Conservation (phyloP, 208 protist genomes). For the Leishmania aethiopica region DNA sequence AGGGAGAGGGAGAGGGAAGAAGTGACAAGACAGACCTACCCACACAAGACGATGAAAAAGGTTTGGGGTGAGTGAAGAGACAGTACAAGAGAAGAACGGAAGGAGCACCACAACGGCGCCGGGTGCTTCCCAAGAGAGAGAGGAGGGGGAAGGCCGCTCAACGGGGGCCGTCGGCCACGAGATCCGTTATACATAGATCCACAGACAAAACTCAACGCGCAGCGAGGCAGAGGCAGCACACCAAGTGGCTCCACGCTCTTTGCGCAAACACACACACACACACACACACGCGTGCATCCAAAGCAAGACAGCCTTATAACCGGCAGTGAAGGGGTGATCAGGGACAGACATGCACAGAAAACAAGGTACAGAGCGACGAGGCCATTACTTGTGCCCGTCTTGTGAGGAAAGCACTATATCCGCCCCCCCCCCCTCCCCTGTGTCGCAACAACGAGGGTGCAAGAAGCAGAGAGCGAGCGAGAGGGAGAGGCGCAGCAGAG, state of each 20-base stretch:
- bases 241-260: not conserved
- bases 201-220: not conserved
- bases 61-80: too few species aligned
- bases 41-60: too few species aligned
- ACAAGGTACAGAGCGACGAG: not conserved
- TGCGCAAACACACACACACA: not conserved
- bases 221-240: not conserved
- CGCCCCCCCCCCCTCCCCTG: not conserved
- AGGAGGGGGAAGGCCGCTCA: not conserved
- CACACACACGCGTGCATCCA: not conserved
- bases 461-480: not conserved
- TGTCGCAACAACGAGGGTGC: not conserved
- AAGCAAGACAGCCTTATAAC: not conserved
- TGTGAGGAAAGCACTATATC: not conserved
- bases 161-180: not conserved
- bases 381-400: not conserved
- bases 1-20: too few species aligned
- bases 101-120: too few species aligned
- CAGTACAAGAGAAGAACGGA: too few species aligned
- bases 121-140: not conserved
- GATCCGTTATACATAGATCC: not conserved
- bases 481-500: not conserved
- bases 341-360: not conserved
- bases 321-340: not conserved
- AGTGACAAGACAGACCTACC: too few species aligned